phyloP scores from a whole-genome alignment of 495 filamentous ascomycete genomes.

The Penicillium alfredii region DNA sequence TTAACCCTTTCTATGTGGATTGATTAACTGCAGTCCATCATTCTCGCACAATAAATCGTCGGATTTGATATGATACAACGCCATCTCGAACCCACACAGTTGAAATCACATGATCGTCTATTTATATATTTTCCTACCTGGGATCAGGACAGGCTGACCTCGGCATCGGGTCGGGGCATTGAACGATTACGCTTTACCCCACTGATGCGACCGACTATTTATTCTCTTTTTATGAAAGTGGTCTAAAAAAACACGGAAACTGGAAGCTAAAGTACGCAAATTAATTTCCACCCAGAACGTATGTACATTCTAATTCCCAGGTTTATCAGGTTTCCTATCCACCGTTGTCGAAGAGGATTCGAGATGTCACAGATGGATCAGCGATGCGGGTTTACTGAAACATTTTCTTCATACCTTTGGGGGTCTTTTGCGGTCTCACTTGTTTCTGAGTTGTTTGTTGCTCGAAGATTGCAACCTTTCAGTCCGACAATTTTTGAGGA shows the following conservation, averaged over 20 bases:
- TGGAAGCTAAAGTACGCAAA: background rate
- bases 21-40: too few species aligned
- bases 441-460: constrained; percentile 1
- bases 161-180: background rate
- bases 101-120: background rate
- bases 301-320: too few species aligned
- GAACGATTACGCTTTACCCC: background rate
- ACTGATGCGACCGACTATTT: background rate
- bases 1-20: constrained; percentile 8
- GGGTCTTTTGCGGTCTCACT: background rate
- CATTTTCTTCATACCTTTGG: background rate
- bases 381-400: background rate
- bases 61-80: too few species aligned
- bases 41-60: too few species aligned
- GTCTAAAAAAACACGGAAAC: background rate
- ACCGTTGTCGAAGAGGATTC: background rate
- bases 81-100: too few species aligned
- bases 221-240: constrained; percentile 1
- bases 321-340: background rate
- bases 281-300: too few species aligned
- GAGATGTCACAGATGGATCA: background rate
- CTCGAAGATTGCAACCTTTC: too few species aligned
- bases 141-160: background rate
- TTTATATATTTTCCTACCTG: background rate
- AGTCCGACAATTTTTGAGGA: too few species aligned